Evolutionary conservation across 163 green algal species (phyloP).

Genomic region (Chlorella variabilis): DNA sequence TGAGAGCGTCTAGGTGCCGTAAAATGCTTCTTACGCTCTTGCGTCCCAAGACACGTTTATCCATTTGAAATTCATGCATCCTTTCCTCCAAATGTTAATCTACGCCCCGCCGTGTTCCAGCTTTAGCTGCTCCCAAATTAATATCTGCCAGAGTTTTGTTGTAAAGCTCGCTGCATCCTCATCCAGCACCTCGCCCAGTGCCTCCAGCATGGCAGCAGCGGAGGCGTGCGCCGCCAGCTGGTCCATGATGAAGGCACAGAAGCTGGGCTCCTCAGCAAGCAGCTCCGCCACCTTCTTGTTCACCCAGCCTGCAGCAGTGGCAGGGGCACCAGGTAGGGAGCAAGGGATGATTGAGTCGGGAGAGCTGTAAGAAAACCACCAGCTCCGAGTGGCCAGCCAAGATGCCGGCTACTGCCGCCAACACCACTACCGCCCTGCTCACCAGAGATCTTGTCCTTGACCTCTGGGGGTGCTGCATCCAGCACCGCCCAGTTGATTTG

Average conservation of each 20-base stretch:
- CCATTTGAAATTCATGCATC: too few species aligned
- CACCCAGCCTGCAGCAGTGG: slow-evolving; percentile 69
- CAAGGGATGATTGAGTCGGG: too few species aligned
- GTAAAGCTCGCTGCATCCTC: slow-evolving; percentile 89
- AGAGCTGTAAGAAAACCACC: too few species aligned
- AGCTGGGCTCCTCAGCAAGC: slow-evolving; percentile 83
- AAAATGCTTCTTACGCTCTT: too few species aligned
- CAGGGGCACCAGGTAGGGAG: background rate
- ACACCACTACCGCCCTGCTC: background rate
- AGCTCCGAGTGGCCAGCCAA: too few species aligned
- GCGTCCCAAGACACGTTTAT: too few species aligned
- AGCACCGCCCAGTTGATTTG: slow-evolving; percentile 78
- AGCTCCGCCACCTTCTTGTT: slow-evolving; percentile 82
- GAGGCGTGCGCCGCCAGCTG: slow-evolving; percentile 43
- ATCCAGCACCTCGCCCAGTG: slow-evolving; percentile 80
- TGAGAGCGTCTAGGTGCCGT: background rate
- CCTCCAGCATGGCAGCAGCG: slow-evolving; percentile 63
- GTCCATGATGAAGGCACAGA: slow-evolving; percentile 47
- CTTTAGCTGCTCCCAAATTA: slow-evolving; percentile 89
- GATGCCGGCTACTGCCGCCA: too few species aligned
- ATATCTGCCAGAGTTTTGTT: slow-evolving; percentile 90
- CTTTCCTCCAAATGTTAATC: too few species aligned
- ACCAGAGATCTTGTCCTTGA: slow-evolving; percentile 45
- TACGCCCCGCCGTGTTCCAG: slow-evolving; percentile 9
- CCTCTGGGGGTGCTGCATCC: slow-evolving; percentile 32